Conservation (phyloP, 2,329 filamentous ascomycete genomes). For the Chaetothyriales sp. region DNA sequence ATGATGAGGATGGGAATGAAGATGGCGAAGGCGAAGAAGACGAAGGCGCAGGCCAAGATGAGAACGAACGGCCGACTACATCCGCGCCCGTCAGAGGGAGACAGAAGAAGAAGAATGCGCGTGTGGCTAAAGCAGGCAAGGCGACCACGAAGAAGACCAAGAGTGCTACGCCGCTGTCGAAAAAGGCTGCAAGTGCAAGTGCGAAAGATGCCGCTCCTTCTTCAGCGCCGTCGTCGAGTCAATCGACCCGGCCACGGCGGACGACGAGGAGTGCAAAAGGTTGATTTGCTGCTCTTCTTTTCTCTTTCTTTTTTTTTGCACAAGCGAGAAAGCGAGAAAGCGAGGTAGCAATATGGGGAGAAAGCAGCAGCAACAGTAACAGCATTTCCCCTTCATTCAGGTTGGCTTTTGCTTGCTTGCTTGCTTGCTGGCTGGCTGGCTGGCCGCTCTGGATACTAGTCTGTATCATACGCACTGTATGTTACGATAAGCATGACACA, state of each 20-base stretch:
- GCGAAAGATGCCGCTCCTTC: background rate
- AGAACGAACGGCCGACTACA: conserved; percentile 1
- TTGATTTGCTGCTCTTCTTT: background rate
- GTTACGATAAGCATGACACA: too few relatives aligned
- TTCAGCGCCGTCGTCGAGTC: background rate
- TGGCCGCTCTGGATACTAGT: too few relatives aligned
- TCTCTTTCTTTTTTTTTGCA: background rate
- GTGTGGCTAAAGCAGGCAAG: background rate
- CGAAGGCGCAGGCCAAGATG: conserved; percentile 6
- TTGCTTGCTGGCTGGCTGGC: background rate
- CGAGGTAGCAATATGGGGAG: too few relatives aligned
- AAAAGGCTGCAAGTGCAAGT: background rate
- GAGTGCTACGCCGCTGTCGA: too few relatives aligned
- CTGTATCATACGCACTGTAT: too few relatives aligned
- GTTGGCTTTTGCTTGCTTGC: background rate
- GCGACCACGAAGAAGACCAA: background rate
- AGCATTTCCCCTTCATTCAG: too few relatives aligned
- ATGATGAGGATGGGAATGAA: conserved; percentile 2
- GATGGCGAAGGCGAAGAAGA: conserved; percentile 1
- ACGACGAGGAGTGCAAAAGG: background rate
- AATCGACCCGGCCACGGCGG: background rate
- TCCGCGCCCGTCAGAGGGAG: background rate
- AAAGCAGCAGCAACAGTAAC: too few relatives aligned
- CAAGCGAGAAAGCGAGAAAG: too few relatives aligned
- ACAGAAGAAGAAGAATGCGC: too few relatives aligned